Evolutionary conservation across 768 basidiomycete genomes (phyloP).

Genomic region (Krasilnikovozyma curviuscula): DNA sequence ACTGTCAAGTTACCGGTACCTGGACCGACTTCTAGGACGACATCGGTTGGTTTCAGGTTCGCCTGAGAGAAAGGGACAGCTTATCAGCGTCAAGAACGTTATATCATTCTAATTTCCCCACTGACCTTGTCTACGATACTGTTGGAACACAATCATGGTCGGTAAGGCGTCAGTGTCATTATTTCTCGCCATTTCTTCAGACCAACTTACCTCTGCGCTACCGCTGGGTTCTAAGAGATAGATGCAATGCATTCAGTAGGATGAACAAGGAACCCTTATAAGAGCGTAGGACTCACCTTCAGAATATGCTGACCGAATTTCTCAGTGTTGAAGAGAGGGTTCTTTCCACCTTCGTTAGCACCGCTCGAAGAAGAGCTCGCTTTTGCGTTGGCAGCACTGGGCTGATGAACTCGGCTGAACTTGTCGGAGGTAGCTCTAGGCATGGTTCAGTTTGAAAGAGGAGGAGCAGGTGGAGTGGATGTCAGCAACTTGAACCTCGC

Average conservation of each 20-base stretch:
- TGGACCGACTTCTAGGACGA: slow-evolving; percentile 90
- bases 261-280: slow-evolving; percentile 18
- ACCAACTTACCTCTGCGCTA: slow-evolving; percentile 1
- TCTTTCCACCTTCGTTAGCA: slow-evolving; percentile 30
- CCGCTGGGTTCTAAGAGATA: slow-evolving; percentile 5
- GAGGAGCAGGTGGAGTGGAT: too few relatives aligned
- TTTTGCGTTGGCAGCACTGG: slow-evolving; percentile 7
- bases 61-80: slow-evolving; percentile 36
- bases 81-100: too few relatives aligned
- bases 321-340: slow-evolving; percentile 74
- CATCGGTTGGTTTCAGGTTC: slow-evolving; percentile 77
- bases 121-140: slow-evolving; percentile 47
- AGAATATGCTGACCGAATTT: slow-evolving; percentile 95
- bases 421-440: slow-evolving; percentile 60
- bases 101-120: neutral
- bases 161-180: too few relatives aligned
- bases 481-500: too few relatives aligned
- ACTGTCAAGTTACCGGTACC: slow-evolving; percentile 95
- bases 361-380: slow-evolving; percentile 2
- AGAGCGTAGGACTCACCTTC: slow-evolving; percentile 41
- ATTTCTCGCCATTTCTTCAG: too few relatives aligned
- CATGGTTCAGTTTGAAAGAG: slow-evolving; percentile 40
- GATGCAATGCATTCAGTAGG: neutral
- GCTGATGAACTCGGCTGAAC: slow-evolving; percentile 35
- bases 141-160: too few relatives aligned